phyloP scores from a whole-genome alignment of 495 filamentous ascomycete species.

The Xylaria venustula region DNA sequence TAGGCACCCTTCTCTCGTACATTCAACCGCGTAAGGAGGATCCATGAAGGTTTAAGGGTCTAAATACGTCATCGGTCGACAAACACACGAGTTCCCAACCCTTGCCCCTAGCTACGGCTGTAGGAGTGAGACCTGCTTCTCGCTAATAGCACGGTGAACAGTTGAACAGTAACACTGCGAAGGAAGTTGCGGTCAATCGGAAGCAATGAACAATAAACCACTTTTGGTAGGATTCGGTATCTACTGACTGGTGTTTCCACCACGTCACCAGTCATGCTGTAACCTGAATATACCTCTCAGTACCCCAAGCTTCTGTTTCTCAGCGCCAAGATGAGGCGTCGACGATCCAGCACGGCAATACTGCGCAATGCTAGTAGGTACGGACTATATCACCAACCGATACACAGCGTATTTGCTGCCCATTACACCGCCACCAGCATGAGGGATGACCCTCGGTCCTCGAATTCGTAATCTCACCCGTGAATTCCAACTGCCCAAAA shows the following conservation, averaged over 20 bases:
- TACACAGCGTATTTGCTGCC: not conserved
- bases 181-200: not conserved
- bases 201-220: not conserved
- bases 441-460: not conserved
- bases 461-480: not conserved
- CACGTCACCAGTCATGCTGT: not conserved
- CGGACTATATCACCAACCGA: too few species aligned
- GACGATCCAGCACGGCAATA: too few species aligned
- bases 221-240: conserved; percentile 4
- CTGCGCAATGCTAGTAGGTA: too few species aligned
- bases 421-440: not conserved
- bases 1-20: too few species aligned
- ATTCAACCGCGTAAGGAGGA: too few species aligned
- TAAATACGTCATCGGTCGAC: too few species aligned
- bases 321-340: too few species aligned
- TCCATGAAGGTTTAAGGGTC: too few species aligned
- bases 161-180: not conserved
- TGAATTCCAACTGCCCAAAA: conserved; percentile 4
- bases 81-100: too few species aligned
- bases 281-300: not conserved
- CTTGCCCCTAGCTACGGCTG: too few species aligned
- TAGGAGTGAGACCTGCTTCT: too few species aligned
- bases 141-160: too few species aligned
- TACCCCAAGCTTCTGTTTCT: not conserved
- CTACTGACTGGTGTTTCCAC: not conserved